Conservation (phyloP, 2,329 filamentous ascomycete genomes). For the Blumeria hordei region DNA sequence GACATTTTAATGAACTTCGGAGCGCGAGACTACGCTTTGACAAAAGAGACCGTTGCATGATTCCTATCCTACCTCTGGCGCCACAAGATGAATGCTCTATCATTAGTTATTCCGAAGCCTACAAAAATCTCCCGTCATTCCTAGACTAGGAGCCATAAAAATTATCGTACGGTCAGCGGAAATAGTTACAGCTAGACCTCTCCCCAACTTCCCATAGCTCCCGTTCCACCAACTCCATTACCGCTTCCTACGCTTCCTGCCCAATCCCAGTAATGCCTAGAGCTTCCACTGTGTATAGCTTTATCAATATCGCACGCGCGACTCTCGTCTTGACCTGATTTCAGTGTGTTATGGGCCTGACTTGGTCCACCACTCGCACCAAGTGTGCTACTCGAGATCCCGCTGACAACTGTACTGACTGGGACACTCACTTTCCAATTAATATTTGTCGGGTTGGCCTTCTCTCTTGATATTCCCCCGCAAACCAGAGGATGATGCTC, state of each 20-base stretch:
- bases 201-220: slow-evolving; percentile 54
- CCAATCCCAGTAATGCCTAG: slow-evolving; percentile 80
- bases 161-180: too few relatives aligned
- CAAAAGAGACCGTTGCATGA: too few relatives aligned
- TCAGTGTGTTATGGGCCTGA: slow-evolving; percentile 6
- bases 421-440: slow-evolving; percentile 30
- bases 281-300: slow-evolving; percentile 40
- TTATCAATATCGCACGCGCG: slow-evolving; percentile 76
- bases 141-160: too few relatives aligned
- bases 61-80: too few relatives aligned
- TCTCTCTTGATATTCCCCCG: slow-evolving; percentile 19
- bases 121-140: too few relatives aligned
- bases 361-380: slow-evolving; percentile 20
- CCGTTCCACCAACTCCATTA: slow-evolving; percentile 40
- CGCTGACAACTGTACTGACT: slow-evolving; percentile 15
- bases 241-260: slow-evolving; percentile 50
- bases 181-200: slow-evolving; percentile 24
- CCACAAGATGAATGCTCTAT: too few relatives aligned
- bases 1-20: too few relatives aligned
- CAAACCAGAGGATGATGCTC: slow-evolving; percentile 67
- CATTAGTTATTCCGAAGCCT: too few relatives aligned
- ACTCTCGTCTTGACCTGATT: slow-evolving; percentile 18
- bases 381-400: slow-evolving; percentile 9
- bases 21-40: too few relatives aligned
- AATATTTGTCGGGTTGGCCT: slow-evolving; percentile 22